Evolutionary conservation across 257 asterid genomes (phyloP), one percentile per base, ranked within the genome.

Genomic region (Gentiana straminea): DNA sequence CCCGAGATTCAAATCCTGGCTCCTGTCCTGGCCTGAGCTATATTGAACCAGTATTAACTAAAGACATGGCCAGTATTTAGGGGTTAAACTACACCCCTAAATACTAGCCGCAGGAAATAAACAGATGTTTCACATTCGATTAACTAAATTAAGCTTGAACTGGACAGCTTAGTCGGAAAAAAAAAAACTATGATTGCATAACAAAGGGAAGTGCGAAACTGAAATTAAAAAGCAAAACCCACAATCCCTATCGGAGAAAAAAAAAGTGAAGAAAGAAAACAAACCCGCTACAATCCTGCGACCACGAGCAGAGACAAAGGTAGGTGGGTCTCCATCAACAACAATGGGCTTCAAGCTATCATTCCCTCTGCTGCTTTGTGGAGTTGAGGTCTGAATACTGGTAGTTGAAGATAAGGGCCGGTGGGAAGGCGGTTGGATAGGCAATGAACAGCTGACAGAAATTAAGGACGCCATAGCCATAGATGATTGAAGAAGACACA

Each of bases 221-320:
- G 12, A 35, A 35, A 24, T 10, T 48, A 24, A 48, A 48, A 11
- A 11, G 0, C 0, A 6, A 48, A 51, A 51, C 35, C 54, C 13
- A 24, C 36, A 55, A 43, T 4, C 8, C 8, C 24, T 10, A 41
- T 10, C 24, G 41, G 13, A 58, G 24, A 2, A 35, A 35, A 33
- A 46, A n/a, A 34, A 46, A 60, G 49, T 8, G 33, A 36, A 52
- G 6, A 15, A 49, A 55, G 56, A 33, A 57, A 37, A 39, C 67
- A 32, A 70, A 90, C 98, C 94, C 10, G 98, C 96, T 8, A 91
- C 84, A 51, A 91, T 87, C 52, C 95, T 76, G 50, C 94, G 94
- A 61, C 88, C 96, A 8, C 95, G 93, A 41, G 98, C 98, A 12
- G 96, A 87, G 60, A 87, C 95, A 60, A 76, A 87, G 54, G 98